phyloP scores from a whole-genome alignment of 2,329 filamentous ascomycete species.

The Aspergillus fijiensis region DNA sequence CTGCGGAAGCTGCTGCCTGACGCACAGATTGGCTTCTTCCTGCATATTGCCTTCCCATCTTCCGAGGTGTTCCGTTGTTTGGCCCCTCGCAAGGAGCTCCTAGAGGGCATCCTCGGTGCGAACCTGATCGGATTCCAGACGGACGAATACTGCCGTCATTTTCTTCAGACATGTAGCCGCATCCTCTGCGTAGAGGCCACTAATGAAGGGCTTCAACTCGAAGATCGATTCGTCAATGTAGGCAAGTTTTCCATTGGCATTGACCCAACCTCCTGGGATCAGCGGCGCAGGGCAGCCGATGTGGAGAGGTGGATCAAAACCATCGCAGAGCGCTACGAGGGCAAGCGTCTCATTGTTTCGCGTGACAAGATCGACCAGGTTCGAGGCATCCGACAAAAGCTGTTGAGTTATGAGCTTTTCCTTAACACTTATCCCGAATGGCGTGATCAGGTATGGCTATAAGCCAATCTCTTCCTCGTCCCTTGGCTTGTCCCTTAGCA shows the following conservation, averaged over 20 bases:
- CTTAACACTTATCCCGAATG: slow-evolving; percentile 90
- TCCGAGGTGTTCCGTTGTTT: slow-evolving; percentile 95
- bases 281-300: slow-evolving; percentile 68
- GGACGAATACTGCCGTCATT: slow-evolving; percentile 88
- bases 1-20: slow-evolving; percentile 81
- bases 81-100: slow-evolving; percentile 78
- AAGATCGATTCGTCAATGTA: slow-evolving; percentile 91
- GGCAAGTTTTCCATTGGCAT: slow-evolving; percentile 85
- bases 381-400: slow-evolving; percentile 87
- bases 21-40: slow-evolving; percentile 92
- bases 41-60: slow-evolving; percentile 92
- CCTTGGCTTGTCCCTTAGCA: too few species aligned
- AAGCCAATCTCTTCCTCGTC: not conserved
- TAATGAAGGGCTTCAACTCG: slow-evolving; percentile 81
- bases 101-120: slow-evolving; percentile 89
- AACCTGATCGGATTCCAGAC: slow-evolving; percentile 94
- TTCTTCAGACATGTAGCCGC: slow-evolving; percentile 91
- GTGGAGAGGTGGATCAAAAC: slow-evolving; percentile 77
- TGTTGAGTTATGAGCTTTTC: slow-evolving; percentile 89
- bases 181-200: slow-evolving; percentile 88
- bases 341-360: slow-evolving; percentile 86
- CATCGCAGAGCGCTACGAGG: slow-evolving; percentile 79
- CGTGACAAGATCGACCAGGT: slow-evolving; percentile 93
- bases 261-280: slow-evolving; percentile 72
- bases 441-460: slow-evolving; percentile 61